Base-by-base conservation (phyloP, 2,329 filamentous ascomycete genomes). In the Fusarium multiceps region DNA sequence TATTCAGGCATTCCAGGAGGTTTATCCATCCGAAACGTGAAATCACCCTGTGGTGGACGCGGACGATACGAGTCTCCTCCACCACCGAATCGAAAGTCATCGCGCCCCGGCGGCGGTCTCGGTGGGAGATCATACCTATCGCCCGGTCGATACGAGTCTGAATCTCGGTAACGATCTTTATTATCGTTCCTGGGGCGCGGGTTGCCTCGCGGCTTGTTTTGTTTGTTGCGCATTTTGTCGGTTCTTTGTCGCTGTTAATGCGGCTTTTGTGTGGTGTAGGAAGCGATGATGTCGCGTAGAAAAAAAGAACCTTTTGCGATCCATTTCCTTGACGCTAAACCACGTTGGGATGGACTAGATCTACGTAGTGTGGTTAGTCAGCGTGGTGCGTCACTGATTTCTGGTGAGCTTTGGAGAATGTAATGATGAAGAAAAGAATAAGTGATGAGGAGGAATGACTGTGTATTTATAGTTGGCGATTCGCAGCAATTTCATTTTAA, bases 11-110 rank as follows among this genome's bases (percentile, higher is more conserved):
- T 78, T 7, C 86, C 86, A 1, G 82, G 69, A 6, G 87, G 86
- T 53, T 85, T 85, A 13, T 87, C 82, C 43, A 84, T 78, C 9
- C 85, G 84, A 62, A 89, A 89, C 1, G 84, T 86, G 72, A 89
- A 89, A 53, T 88, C 86, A 40, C 86, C 76, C 50, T 80, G 81
- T 3, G 81, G 82, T 16, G 77, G 72, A 30, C 72, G 70, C 14
- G 77, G 75, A 6, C 76, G 74, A 30, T 80, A 78, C 10, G 75
- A 78, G 54, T 78, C 76, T 6, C 32, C 48, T 25, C 32, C 48
- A 11, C 30, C 48, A 9, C 53, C 46, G 9, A 57, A 53, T 10
- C 71, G 72, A 30, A 68, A 68, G 20, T 76, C 70, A 48, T 77
- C 70, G 45, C 67, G 70, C 18, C 27, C 34, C 18, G 59, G 60